Evolutionary conservation across 164 flowering plant genomes (phyloP).

Genomic region (Magnolia changhungtana): DNA sequence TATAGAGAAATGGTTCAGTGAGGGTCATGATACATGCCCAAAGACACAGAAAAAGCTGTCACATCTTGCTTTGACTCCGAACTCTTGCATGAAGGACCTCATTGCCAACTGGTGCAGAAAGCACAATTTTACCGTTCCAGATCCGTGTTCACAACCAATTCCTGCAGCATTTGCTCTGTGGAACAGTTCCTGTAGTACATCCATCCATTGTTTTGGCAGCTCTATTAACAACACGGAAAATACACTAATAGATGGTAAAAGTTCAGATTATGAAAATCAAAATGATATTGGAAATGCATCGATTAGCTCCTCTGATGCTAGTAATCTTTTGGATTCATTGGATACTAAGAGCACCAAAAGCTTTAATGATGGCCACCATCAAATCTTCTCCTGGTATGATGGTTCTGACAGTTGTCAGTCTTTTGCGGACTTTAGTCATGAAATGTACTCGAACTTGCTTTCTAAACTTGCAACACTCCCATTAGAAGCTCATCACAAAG

Average conservation of each 20-base stretch:
- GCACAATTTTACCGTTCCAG: constrained; percentile 21
- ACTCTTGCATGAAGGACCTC: constrained; percentile 48
- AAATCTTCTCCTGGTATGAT: constrained; percentile 3
- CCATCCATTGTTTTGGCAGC: constrained; percentile 37
- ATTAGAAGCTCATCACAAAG: constrained; percentile 49
- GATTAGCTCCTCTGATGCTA: constrained; percentile 41
- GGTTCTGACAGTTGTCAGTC: constrained; percentile 20
- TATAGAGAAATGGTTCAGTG: constrained; percentile 82
- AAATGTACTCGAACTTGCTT: constrained; percentile 18
- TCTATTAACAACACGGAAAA: constrained; percentile 44
- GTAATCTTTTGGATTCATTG: constrained; percentile 32
- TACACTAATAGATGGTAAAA: neutral
- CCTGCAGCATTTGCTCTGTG: constrained; percentile 13
- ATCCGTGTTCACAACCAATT: constrained; percentile 22
- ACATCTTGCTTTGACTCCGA: constrained; percentile 46
- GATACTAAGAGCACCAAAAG: constrained; percentile 16
- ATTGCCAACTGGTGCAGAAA: constrained; percentile 62
- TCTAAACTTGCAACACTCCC: constrained; percentile 36
- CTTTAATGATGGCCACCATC: constrained; percentile 7
- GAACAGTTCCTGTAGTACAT: constrained; percentile 15
- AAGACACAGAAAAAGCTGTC: constrained; percentile 46
- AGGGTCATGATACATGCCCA: constrained; percentile 80
- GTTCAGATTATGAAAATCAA: constrained; percentile 18
- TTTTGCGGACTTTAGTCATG: constrained; percentile 5
- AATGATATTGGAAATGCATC: constrained; percentile 50